These are phyloP conservation scores for Cordia subcordata DNA, from an alignment of 257 asterid genomes.

Conservation along the genomic window DNA sequence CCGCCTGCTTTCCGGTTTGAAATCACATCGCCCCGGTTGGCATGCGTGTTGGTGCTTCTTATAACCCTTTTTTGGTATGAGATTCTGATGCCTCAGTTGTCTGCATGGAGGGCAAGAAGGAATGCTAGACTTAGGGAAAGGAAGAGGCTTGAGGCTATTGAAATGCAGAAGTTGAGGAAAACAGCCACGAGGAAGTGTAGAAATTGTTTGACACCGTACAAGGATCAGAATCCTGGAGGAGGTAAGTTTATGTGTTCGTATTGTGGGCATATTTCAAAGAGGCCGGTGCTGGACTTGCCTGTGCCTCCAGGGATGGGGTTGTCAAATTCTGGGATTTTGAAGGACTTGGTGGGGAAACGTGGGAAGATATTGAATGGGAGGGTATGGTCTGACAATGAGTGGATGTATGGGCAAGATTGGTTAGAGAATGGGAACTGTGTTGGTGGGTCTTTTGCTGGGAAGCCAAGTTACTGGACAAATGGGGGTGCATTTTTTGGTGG, in stretches of 20 bases:
- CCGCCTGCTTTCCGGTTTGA: slow-evolving; percentile 95
- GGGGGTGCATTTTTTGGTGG: slow-evolving; percentile 47
- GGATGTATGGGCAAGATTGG: slow-evolving; percentile 98
- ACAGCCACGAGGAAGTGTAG: slow-evolving; percentile 95
- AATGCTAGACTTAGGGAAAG: slow-evolving; percentile 76
- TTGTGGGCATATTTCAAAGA: slow-evolving; percentile 90
- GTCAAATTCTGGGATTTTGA: slow-evolving; percentile 72
- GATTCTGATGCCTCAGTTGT: slow-evolving; percentile 88
- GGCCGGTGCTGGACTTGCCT: slow-evolving; percentile 92
- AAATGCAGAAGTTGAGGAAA: slow-evolving; percentile 82
- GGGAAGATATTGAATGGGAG: slow-evolving; percentile 81
- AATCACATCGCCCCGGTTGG: slow-evolving; percentile 88
- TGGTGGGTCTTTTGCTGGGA: slow-evolving; percentile 55
- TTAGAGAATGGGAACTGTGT: slow-evolving; percentile 75
- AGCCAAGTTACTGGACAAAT: slow-evolving; percentile 62
- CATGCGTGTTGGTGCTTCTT: slow-evolving; percentile 80
- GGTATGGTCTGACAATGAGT: slow-evolving; percentile 78
- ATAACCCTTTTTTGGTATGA: slow-evolving; percentile 88
- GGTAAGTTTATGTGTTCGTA: slow-evolving; percentile 96
- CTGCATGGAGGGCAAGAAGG: slow-evolving; percentile 76
- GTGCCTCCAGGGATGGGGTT: slow-evolving; percentile 67
- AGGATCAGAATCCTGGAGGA: slow-evolving; percentile 96
- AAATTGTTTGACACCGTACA: slow-evolving; percentile 86
- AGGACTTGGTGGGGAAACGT: slow-evolving; percentile 79
- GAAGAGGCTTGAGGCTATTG: slow-evolving; percentile 81